Base-by-base conservation (phyloP, 345 rosid genomes). In the Orychophragmus violaceus region DNA sequence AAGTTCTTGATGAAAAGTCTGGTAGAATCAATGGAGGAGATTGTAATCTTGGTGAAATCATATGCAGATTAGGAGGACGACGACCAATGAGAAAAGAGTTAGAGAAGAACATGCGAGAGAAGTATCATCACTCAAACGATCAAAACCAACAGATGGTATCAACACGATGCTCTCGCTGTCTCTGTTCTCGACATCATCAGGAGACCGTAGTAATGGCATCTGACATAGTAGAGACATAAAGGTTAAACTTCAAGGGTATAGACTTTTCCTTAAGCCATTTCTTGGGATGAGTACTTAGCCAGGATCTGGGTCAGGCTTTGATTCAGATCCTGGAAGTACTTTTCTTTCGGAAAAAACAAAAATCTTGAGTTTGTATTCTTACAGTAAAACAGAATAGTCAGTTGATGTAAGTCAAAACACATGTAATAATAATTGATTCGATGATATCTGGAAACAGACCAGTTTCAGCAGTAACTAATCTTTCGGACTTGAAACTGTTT, bases 251-350 rank as follows among this genome's bases (percentile, higher is more conserved):
- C 67, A 56, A 59, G 50, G 17, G 56, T 53, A 61, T 58, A 66
- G 69, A 62, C 10, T 25, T 32, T 33, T 16, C 56, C 17, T 46
- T 52, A 12, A 8, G 68, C 51, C 63, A n/a, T 52, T 41, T 66
- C 69, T 61, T 54, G 64, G 37, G 69, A 68, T 44, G 59, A 74
- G 74, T 74, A 74, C 78, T 74, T 74, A 67, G 74, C 41, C 60
- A 61, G 77, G 77, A 74, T 74, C 77, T 68, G 64, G 24, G 1
- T 35, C 57, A 44, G 3, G 28, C 21, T 45, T n/a, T 37, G 53
- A 46, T 62, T 68, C 60, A 68, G 74, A 74, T 74, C 78, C 65
- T 68, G 74, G 46, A 68, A 62, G 78, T 74, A 74, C 78, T 74
- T 67, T 22, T 46, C 64, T 57, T 16, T 56, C 29, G 4, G 33